These are phyloP conservation scores for Tylopilus balloui DNA, from an alignment of 768 basidiomycete genomes.

Conservation along the genomic window DNA sequence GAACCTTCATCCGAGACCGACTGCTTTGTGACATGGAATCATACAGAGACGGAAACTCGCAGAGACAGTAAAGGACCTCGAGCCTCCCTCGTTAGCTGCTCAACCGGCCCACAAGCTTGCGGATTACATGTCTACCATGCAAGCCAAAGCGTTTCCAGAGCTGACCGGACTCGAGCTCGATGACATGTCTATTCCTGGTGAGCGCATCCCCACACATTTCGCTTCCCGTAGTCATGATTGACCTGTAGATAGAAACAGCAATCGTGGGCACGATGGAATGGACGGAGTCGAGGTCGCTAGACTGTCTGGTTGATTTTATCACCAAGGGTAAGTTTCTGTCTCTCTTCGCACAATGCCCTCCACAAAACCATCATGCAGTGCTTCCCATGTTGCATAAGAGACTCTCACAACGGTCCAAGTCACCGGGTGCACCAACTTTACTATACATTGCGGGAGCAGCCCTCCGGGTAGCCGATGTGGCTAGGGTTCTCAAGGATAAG, in stretches of 20 bases:
- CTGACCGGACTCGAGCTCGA: conserved; percentile 74
- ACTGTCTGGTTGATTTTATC: conserved; percentile 72
- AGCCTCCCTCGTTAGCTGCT: conserved; percentile 45
- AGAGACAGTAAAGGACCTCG: conserved; percentile 38
- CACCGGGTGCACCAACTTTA: conserved; percentile 80
- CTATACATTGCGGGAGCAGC: conserved; percentile 87
- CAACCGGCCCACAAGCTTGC: conserved; percentile 56
- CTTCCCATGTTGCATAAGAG: conserved; percentile 65
- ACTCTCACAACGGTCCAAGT: conserved; percentile 70
- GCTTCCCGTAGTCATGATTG: conserved; percentile 39
- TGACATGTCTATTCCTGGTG: conserved; percentile 76
- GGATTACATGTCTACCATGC: conserved; percentile 60
- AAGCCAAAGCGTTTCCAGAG: conserved; percentile 64
- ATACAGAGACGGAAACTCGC: conserved; percentile 62
- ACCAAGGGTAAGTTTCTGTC: conserved; percentile 51
- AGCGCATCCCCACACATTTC: conserved; percentile 21
- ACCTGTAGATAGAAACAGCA: conserved; percentile 58
- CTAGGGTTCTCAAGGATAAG: conserved; percentile 66
- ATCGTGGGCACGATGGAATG: conserved; percentile 75
- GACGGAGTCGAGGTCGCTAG: conserved; percentile 66
- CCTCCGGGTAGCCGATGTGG: conserved; percentile 85
- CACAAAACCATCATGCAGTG: conserved; percentile 36
- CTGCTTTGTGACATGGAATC: conserved; percentile 5
- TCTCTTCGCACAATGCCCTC: not conserved
- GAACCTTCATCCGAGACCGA: conserved; percentile 11